These are phyloP conservation scores for Albizia julibrissin DNA, from an alignment of 306 rosid genomes.

Conservation along the genomic window DNA sequence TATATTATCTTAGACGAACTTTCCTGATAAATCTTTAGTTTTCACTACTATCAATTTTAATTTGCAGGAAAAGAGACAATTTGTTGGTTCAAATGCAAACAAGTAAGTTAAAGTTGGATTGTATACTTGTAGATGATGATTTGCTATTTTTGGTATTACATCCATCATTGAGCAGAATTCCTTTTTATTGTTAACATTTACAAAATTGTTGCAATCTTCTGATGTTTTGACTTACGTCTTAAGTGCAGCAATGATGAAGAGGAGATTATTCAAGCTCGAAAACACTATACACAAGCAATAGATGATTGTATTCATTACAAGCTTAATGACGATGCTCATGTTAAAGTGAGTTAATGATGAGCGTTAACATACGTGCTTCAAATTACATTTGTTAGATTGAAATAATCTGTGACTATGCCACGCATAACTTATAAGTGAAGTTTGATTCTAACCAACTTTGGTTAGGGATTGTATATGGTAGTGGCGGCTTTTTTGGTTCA, in stretches of 20 bases:
- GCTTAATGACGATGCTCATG: slow-evolving; percentile 75
- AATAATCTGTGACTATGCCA: not conserved
- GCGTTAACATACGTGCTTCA: not conserved
- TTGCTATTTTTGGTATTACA: too few species aligned
- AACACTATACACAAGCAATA: slow-evolving; percentile 57
- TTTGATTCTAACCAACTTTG: not conserved
- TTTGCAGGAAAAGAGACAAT: slow-evolving; percentile 13
- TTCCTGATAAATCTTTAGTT: not conserved
- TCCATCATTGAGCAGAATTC: not conserved
- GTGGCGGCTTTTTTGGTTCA: not conserved
- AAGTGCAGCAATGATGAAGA: slow-evolving; percentile 35
- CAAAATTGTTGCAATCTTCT: not conserved
- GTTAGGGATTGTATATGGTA: not conserved
- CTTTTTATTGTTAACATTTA: not conserved
- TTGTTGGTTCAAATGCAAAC: not conserved
- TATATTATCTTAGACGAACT: not conserved
- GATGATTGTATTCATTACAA: slow-evolving; percentile 47
- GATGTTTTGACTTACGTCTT: not conserved
- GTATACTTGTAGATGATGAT: not conserved
- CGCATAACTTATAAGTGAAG: not conserved
- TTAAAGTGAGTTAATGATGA: slow-evolving; percentile 46
- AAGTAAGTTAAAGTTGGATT: not conserved
- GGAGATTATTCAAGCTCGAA: slow-evolving; percentile 42
- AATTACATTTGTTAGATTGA: not conserved
- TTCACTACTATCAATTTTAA: not conserved